These are phyloP conservation scores for Candida sojae DNA, from an alignment of 1,139 yeast species.

Conservation along the genomic window DNA sequence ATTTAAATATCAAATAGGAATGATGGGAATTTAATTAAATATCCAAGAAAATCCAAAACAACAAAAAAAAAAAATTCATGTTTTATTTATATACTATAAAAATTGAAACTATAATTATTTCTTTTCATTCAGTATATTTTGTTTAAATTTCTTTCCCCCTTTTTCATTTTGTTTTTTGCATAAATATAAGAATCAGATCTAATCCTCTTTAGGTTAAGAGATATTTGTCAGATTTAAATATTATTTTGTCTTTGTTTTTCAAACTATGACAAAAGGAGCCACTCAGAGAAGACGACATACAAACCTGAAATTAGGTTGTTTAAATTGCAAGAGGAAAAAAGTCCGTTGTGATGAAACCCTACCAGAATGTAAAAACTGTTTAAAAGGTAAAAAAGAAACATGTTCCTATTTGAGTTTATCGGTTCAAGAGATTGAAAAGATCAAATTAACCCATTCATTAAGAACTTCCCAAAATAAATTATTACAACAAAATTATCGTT, in stretches of 20 bases:
- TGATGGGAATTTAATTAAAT: background rate
- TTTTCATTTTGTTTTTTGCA: background rate
- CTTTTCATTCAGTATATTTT: too few relatives aligned
- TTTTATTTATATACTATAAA: too few relatives aligned
- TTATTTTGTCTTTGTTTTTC: too few relatives aligned
- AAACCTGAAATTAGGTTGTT: conserved; percentile 46
- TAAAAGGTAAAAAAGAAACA: conserved; percentile 27
- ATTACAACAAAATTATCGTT: conserved; percentile 26
- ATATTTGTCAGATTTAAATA: too few relatives aligned
- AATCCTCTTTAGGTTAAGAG: too few relatives aligned
- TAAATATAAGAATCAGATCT: too few relatives aligned
- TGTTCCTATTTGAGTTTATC: conserved; percentile 36
- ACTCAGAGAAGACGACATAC: conserved; percentile 38
- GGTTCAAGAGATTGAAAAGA: conserved; percentile 25
- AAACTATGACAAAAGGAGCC: conserved; percentile 6
- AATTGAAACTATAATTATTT: too few relatives aligned
- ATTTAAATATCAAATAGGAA: conserved; percentile 1
- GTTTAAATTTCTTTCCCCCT: too few relatives aligned
- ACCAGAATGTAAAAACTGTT: conserved; percentile 45
- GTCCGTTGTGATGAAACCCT: conserved; percentile 49
- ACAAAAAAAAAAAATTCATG: background rate
- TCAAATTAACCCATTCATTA: conserved; percentile 29
- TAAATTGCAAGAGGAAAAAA: conserved; percentile 44
- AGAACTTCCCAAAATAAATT: conserved; percentile 31
- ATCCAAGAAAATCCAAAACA: conserved; percentile 1